Evolutionary conservation across 2,329 filamentous ascomycete species (phyloP).

Genomic region (Dothiorella sarmentorum): DNA sequence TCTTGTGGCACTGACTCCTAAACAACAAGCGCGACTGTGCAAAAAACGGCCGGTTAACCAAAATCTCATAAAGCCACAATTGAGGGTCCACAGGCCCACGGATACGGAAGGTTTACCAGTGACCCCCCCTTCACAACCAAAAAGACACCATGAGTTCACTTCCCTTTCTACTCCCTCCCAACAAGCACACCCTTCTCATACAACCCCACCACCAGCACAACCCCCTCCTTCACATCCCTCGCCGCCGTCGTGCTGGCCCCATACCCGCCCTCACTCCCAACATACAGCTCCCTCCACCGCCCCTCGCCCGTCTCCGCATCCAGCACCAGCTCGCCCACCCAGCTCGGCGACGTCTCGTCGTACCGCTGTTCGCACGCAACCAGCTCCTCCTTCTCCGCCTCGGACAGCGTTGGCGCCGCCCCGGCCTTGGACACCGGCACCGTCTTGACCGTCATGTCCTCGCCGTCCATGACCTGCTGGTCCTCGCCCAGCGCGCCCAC

Average conservation of each 20-base stretch:
- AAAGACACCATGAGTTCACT: too few species aligned
- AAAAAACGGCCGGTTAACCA: too few species aligned
- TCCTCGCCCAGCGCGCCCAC: too few species aligned
- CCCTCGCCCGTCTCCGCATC: conserved; percentile 24
- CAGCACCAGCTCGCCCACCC: conserved; percentile 27
- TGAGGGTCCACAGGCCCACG: too few species aligned
- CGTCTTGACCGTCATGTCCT: conserved; percentile 22
- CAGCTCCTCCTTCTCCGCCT: conserved; percentile 13
- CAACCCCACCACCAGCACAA: conserved; percentile 38
- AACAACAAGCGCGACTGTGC: too few species aligned
- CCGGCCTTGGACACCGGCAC: too few species aligned
- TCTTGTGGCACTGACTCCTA: too few species aligned
- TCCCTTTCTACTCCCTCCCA: conserved; percentile 3
- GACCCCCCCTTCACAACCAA: too few species aligned
- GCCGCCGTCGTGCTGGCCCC: conserved; percentile 37
- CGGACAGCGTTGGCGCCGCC: conserved; percentile 13
- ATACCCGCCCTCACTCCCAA: conserved; percentile 30
- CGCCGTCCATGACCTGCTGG: conserved; percentile 18
- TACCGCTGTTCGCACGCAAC: conserved; percentile 20
- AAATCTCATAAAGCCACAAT: too few species aligned
- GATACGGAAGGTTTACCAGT: too few species aligned
- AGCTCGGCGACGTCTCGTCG: conserved; percentile 32
- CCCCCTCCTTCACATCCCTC: conserved; percentile 35
- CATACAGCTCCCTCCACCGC: conserved; percentile 32
- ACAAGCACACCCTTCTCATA: conserved; percentile 42